Evolutionary conservation across 441 rosid genomes (phyloP).

Genomic region (Croton setiger): DNA sequence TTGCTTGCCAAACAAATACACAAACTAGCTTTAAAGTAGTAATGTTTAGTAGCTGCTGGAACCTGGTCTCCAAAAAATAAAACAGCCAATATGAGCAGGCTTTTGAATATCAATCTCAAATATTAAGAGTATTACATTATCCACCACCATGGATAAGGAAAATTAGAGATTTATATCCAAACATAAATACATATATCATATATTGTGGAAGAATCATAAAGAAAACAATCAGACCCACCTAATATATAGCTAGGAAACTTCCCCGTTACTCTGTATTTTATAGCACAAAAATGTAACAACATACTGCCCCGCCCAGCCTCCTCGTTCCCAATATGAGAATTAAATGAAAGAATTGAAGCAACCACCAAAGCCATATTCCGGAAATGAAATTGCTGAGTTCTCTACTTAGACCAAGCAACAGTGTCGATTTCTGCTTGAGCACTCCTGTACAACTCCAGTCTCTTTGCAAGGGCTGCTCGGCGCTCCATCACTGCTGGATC

Average conservation of each 20-base stretch:
- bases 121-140: not conserved
- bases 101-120: not conserved
- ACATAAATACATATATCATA: not conserved
- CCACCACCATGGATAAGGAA: constrained; percentile 9
- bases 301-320: not conserved
- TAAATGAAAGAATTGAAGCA: constrained; percentile 29
- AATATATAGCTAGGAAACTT: not conserved
- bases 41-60: too few relatives aligned
- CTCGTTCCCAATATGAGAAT: constrained; percentile 12
- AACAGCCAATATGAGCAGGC: not conserved
- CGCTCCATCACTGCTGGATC: constrained; percentile 98
- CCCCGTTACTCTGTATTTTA: not conserved
- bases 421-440: constrained; percentile 89
- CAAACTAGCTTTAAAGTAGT: too few relatives aligned
- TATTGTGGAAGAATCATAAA: not conserved
- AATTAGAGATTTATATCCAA: not conserved
- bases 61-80: not conserved
- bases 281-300: constrained; percentile 9
- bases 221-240: constrained; percentile 1
- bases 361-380: constrained; percentile 11
- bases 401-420: constrained; percentile 94
- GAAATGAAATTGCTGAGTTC: constrained; percentile 9
- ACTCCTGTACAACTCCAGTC: constrained; percentile 79
- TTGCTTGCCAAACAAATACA: too few relatives aligned
- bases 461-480: constrained; percentile 66